Evolutionary conservation across 2,329 filamentous ascomycete species (phyloP), one percentile per base, ranked within the genome.

Genomic region (Ceratocystis papillata): DNA sequence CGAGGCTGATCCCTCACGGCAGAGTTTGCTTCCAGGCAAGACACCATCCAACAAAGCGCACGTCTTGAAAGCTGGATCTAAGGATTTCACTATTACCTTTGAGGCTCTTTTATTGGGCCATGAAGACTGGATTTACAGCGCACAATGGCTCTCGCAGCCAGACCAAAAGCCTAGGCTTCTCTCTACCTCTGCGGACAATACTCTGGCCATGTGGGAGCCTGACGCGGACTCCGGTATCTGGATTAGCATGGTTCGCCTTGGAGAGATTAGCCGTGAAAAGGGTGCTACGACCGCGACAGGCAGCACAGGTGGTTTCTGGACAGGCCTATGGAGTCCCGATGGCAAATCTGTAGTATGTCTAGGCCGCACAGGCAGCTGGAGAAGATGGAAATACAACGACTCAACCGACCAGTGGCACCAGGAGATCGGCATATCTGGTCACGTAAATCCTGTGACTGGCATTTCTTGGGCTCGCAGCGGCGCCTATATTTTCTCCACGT

Each of bases 51-150:
- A 96, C 75, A 97, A 96, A 76, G 87, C 89, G 0, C 88, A 97
- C 73, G 83, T 83, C 65, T 84, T 99, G 67, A 81, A 83, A 53
- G 80, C 83, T 1, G 78, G 77, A 0, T 79, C 76, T 0, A 79
- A 78, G 3, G 86, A 87, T 70, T 93, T 89, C 75, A 89, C 88
- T 5, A 80, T 96, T 66, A 96, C 91, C 0, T 97, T 99, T 70
- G 94, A 99, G 75, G 94, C 94, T 0, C 79, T 99, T 2, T 81
- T 99, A 5, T 83, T 99, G 2, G 94, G 94, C 7, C 94, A 99
- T 73, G 94, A 99, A 73, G 94, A 99, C 72, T 99, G 94, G 94
- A 93, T 99, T 67, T 97, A 96, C 75, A 95, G 89, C 66, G 87
- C 89, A 1, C 80, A 81, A 65, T 96, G 92, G 92, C 81, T 83